These are phyloP conservation scores for Casuarina equisetifolia DNA, from an alignment of 306 rosid species.

Conservation along the genomic window DNA sequence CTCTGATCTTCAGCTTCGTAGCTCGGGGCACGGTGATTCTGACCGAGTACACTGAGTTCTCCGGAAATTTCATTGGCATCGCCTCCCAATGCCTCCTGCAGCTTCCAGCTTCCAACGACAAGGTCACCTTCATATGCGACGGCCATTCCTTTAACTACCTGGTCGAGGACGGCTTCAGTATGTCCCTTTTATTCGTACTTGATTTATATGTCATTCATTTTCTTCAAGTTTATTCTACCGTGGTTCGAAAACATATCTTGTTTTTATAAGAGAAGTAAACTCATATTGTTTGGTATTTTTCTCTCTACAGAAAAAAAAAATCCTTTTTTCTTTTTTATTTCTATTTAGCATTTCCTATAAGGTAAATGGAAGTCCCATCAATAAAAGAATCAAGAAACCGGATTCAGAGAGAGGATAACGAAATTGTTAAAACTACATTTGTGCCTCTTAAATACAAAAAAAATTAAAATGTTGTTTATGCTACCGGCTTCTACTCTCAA, in stretches of 20 bases:
- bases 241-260: constrained; percentile 9
- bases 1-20: constrained; percentile 94
- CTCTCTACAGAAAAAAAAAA: too few species aligned
- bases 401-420: too few species aligned
- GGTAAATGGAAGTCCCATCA: too few species aligned
- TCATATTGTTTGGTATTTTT: too few species aligned
- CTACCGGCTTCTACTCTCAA: too few species aligned
- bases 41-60: constrained; percentile 79
- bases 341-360: too few species aligned
- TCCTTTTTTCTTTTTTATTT: too few species aligned
- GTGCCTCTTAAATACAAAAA: too few species aligned
- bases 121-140: constrained; percentile 89
- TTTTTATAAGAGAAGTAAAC: too few species aligned
- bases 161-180: constrained; percentile 86
- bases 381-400: too few species aligned
- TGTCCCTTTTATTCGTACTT: constrained; percentile 17
- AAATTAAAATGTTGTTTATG: too few species aligned
- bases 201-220: not conserved
- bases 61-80: constrained; percentile 70
- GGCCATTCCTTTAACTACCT: constrained; percentile 98
- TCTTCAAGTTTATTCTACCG: not conserved
- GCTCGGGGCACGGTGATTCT: constrained; percentile 84
- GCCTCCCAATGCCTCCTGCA: constrained; percentile 93
- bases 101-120: constrained; percentile 85
- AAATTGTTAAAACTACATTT: too few species aligned